A percentile compares a stretch with the other conserved stretches of the same genome.
phyloP scores from a whole-genome alignment of 352 stramenopile species.

The Phytophthora ramorum region DNA sequence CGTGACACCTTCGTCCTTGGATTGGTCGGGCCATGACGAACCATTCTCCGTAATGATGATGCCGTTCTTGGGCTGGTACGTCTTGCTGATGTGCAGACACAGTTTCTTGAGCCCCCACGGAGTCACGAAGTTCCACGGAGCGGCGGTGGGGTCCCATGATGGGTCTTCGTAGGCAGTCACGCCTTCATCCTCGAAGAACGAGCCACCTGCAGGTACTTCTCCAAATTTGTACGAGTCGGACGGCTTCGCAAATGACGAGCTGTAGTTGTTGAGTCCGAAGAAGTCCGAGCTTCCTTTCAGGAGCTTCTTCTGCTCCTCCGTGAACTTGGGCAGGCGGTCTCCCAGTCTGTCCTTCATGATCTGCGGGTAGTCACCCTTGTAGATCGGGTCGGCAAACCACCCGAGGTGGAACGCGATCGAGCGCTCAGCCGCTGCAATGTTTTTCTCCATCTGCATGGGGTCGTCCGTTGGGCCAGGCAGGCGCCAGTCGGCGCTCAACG shows the following conservation, averaged over 20 bases:
- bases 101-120: conserved; percentile 88
- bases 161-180: conserved; percentile 49
- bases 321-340: conserved; percentile 90
- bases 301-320: conserved; percentile 75
- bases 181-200: conserved; percentile 52
- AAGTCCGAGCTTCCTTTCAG: conserved; percentile 92
- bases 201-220: conserved; percentile 21
- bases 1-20: conserved; percentile 75
- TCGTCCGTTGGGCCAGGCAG: conserved; percentile 68
- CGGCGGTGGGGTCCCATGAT: conserved; percentile 81
- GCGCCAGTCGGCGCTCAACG: conserved; percentile 91
- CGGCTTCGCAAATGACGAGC: conserved; percentile 52
- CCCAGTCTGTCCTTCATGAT: conserved; percentile 89
- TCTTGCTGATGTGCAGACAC: conserved; percentile 89
- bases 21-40: conserved; percentile 62
- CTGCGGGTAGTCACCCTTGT: conserved; percentile 92
- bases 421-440: conserved; percentile 72
- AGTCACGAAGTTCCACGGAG: conserved; percentile 80
- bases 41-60: conserved; percentile 96
- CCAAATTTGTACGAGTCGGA: conserved; percentile 45
- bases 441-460: conserved; percentile 59
- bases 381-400: conserved; percentile 94
- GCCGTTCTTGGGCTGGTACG: conserved; percentile 76
- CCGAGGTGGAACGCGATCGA: conserved; percentile 89
- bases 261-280: conserved; percentile 96